A percentile compares a stretch with the other conserved stretches of the same genome.
phyloP scores from a whole-genome alignment of 176 grass and related monocot species.

The Oryza punctata region DNA sequence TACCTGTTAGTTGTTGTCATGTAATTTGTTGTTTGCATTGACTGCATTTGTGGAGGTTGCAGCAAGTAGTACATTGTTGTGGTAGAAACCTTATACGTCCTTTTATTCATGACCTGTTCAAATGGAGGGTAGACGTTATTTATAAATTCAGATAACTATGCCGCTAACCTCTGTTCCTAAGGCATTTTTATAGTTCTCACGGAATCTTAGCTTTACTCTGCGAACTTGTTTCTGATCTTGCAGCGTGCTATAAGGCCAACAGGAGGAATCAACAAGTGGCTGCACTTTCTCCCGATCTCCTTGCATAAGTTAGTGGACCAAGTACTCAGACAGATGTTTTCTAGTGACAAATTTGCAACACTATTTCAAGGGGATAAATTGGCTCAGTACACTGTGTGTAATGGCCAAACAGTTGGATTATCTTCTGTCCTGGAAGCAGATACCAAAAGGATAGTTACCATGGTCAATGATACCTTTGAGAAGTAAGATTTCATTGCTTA shows the following conservation, averaged over 20 bases:
- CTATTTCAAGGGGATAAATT: constrained; percentile 50
- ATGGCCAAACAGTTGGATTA: constrained; percentile 48
- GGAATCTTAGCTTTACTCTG: background rate
- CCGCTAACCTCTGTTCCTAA: background rate
- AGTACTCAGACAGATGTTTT: constrained; percentile 57
- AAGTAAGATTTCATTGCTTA: constrained; percentile 62
- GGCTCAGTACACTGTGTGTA: constrained; percentile 40
- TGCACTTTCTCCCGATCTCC: constrained; percentile 77
- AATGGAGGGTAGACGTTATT: background rate
- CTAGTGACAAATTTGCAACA: constrained; percentile 47
- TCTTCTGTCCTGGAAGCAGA: constrained; percentile 80
- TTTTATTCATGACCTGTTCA: background rate
- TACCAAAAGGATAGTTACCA: constrained; percentile 63
- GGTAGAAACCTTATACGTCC: background rate
- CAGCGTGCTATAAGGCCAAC: constrained; percentile 77
- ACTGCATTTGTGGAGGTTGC: background rate
- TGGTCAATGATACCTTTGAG: constrained; percentile 71
- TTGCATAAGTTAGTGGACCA: constrained; percentile 67
- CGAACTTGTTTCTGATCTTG: constrained; percentile 12
- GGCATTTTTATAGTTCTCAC: background rate
- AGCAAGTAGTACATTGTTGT: background rate
- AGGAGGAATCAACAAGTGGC: constrained; percentile 86
- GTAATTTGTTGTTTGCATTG: background rate
- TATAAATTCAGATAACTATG: constrained; percentile 1
- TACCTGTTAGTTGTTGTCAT: background rate